Base-by-base conservation (phyloP, 2,329 filamentous ascomycete species). In the Dactylonectria estremocensis region DNA sequence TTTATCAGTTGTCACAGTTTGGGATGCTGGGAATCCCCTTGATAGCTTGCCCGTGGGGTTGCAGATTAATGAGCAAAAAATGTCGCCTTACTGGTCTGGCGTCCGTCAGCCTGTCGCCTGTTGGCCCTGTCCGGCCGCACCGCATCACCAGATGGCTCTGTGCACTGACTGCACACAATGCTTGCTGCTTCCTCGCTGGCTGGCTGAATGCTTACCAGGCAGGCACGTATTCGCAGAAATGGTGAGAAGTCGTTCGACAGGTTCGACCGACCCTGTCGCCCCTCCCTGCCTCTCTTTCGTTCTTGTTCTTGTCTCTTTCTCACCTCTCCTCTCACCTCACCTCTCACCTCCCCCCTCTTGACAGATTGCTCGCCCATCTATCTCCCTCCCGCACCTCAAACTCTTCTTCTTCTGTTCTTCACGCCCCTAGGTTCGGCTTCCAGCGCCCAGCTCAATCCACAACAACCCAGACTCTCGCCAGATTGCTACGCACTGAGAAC, bases 201-300 rank as follows among this genome's bases (percentile, higher is more conserved):
- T 28, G 24, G 24, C n/a, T n/a, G n/a, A 7, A 4, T 28, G 24
- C 24, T 28, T 28, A 28, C 16, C 40, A 43, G 40, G 40, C 40
- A 52, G 37, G 37, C 58, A 66, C 24, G 24, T 28, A 28, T 28
- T 28, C 24, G 24, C 24, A 28, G 24, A 50, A 58, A 66, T 66
- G 58, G 48, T 50, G 53, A 53, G 53, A 65, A 65, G 62, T 65
- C 62, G 62, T 65, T 66, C 64, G 64, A 66, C 64, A 53, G 53
- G 58, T 58, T 58, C 62, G 53, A 49, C 28, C 45, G 37, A 43
- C 33, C 49, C 53, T 50, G 48, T 11, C 57, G 52, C 48, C 37
- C 50, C 40, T 52, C 64, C 48, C 64, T 53, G 58, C 43, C 63
- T 52, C 55, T 54, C 55, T 61, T 18, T 33, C 46, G 22, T 43